Conservation (phyloP, 306 rosid species). For the Casuarina equisetifolia region DNA sequence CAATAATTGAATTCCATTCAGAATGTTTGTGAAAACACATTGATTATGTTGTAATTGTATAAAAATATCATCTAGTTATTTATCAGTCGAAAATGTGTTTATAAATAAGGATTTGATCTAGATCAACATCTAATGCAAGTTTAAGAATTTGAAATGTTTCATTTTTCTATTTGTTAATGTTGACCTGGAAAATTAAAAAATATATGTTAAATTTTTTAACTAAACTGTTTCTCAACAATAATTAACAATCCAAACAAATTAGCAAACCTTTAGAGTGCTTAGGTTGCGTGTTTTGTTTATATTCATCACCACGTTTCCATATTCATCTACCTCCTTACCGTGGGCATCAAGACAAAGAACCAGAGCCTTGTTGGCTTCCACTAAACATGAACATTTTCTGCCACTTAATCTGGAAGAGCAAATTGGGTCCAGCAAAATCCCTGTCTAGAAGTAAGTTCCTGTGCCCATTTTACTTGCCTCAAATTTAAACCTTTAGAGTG, state of each 20-base stretch:
- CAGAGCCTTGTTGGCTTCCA: slow-evolving; percentile 87
- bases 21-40: too few relatives aligned
- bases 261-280: slow-evolving; percentile 87
- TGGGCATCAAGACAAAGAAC: slow-evolving; percentile 99
- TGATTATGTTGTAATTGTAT: too few relatives aligned
- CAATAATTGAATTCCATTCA: too few relatives aligned
- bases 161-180: slow-evolving; percentile 90
- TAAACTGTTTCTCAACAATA: slow-evolving; percentile 4
- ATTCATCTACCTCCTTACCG: slow-evolving; percentile 94
- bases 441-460: slow-evolving; percentile 88
- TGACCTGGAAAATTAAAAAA: slow-evolving; percentile 61
- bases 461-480: slow-evolving; percentile 94
- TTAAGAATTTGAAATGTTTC: slow-evolving; percentile 85
- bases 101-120: slow-evolving; percentile 76
- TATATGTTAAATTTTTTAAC: not conserved
- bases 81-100: too few relatives aligned
- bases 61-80: too few relatives aligned
- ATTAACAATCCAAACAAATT: slow-evolving; percentile 9
- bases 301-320: slow-evolving; percentile 72
- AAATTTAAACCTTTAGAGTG: slow-evolving; percentile 72
- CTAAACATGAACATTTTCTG: slow-evolving; percentile 49
- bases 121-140: slow-evolving; percentile 88
- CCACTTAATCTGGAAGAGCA: slow-evolving; percentile 80
- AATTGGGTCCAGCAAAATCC: slow-evolving; percentile 97
- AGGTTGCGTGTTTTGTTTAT: slow-evolving; percentile 75